These are phyloP conservation scores for Aspergillus fumigatiaffinis DNA, from an alignment of 2,329 filamentous ascomycete species.

Conservation along the genomic window DNA sequence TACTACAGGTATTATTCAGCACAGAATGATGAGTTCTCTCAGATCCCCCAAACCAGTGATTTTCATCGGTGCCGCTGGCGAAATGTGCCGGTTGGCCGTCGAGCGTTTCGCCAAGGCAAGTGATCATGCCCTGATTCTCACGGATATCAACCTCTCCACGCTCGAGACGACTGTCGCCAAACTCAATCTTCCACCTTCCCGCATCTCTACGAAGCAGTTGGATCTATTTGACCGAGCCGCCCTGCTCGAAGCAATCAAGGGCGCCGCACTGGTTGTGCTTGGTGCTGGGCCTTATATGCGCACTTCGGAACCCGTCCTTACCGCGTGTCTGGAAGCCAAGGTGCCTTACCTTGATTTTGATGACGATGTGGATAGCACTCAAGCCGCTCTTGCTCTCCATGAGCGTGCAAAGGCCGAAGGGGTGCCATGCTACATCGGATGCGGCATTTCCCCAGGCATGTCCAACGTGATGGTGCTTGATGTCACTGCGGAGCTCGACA, in stretches of 20 bases:
- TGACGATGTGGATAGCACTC: constrained; percentile 9
- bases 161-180: not conserved
- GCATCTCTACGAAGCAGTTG: not conserved
- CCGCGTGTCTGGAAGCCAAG: constrained; percentile 4
- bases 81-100: constrained; percentile 1
- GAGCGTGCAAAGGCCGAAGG: constrained; percentile 1
- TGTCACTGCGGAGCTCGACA: constrained; percentile 9
- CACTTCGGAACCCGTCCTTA: no score
- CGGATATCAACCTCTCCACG: constrained; percentile 3
- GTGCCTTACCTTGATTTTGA: constrained; percentile 10
- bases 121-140: constrained; percentile 1
- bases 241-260: no score
- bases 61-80: no score
- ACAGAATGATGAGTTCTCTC: no score
- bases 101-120: constrained; percentile 5
- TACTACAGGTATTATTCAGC: no score
- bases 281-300: no score
- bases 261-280: no score
- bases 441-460: constrained; percentile 7
- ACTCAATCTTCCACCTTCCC: not conserved
- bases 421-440: constrained; percentile 7
- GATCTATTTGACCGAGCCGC: no score
- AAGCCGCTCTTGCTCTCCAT: constrained; percentile 1
- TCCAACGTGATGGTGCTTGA: constrained; percentile 6
- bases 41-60: no score